Evolutionary conservation across 139 green algal species (phyloP).

Genomic region (Chlorella sp.): DNA sequence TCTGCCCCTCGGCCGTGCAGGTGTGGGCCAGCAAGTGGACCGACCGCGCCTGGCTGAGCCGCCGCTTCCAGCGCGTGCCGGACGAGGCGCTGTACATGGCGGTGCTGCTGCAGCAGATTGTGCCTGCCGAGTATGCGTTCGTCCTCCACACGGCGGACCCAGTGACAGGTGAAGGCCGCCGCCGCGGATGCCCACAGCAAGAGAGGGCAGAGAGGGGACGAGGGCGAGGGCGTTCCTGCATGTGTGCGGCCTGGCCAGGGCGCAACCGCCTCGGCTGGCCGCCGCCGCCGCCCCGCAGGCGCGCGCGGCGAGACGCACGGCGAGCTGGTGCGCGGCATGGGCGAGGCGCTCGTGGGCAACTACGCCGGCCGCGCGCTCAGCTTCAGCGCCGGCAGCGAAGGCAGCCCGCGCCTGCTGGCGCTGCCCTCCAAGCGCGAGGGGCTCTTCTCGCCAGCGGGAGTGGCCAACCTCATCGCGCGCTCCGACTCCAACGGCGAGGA

Average conservation of each 20-base stretch:
- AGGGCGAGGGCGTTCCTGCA: no score
- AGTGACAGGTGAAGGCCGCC: slow-evolving; percentile 58
- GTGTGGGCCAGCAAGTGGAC: slow-evolving; percentile 92
- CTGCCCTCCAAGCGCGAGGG: slow-evolving; percentile 76
- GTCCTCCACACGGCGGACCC: slow-evolving; percentile 92
- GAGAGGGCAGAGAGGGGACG: no score
- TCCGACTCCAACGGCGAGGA: slow-evolving; percentile 97
- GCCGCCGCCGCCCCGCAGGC: slow-evolving; percentile 5
- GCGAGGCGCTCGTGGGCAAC: slow-evolving; percentile 86
- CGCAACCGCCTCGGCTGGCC: no score
- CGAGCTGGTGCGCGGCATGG: slow-evolving; percentile 85
- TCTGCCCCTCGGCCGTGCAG: slow-evolving; percentile 5
- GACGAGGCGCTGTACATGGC: slow-evolving; percentile 80
- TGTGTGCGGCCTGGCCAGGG: no score
- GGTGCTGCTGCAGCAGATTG: slow-evolving; percentile 78
- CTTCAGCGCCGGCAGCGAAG: slow-evolving; percentile 44
- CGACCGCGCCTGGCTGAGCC: slow-evolving; percentile 75
- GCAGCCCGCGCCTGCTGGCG: slow-evolving; percentile 18
- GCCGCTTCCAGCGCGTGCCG: slow-evolving; percentile 56
- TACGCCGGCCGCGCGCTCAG: slow-evolving; percentile 71
- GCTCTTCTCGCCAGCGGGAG: slow-evolving; percentile 54
- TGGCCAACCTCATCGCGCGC: slow-evolving; percentile 70
- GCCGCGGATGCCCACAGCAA: no score
- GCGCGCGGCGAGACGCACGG: slow-evolving; percentile 60
- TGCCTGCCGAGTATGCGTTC: slow-evolving; percentile 82